Conservation (phyloP, 2,329 filamentous ascomycete genomes). For the Colletotrichum sp. region DNA sequence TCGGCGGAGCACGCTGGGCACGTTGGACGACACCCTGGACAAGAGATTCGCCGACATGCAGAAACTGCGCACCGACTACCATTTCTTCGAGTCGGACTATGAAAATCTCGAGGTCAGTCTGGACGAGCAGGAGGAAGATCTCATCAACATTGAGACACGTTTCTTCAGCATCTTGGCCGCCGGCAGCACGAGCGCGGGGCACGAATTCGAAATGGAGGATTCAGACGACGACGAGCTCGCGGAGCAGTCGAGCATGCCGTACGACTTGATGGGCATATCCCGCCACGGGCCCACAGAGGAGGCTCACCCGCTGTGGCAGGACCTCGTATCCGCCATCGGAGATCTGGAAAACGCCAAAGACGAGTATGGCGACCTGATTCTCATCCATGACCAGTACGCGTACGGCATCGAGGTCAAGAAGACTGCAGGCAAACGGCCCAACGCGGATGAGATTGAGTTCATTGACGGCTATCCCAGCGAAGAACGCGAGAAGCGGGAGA, state of each 20-base stretch:
- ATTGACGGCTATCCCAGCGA: conserved; percentile 45
- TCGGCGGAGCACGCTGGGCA: conserved; percentile 18
- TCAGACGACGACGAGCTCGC: conserved; percentile 11
- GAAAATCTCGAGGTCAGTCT: conserved; percentile 38
- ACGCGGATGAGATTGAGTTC: conserved; percentile 47
- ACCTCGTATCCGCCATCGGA: conserved; percentile 46
- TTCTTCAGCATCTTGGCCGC: conserved; percentile 42
- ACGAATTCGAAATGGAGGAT: neutral
- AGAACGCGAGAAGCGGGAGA: conserved; percentile 35
- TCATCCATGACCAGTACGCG: conserved; percentile 41
- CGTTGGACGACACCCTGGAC: conserved; percentile 29
- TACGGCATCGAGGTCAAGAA: conserved; percentile 39
- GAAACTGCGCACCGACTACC: conserved; percentile 40
- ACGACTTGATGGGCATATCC: conserved; percentile 39
- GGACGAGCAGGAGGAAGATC: conserved; percentile 39
- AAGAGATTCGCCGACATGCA: conserved; percentile 40
- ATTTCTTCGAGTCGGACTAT: conserved; percentile 38
- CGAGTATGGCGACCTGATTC: conserved; percentile 47
- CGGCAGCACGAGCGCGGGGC: neutral
- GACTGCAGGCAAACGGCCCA: conserved; percentile 29
- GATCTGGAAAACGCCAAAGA: conserved; percentile 54
- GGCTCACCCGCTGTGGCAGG: conserved; percentile 51
- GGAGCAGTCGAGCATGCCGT: conserved; percentile 28
- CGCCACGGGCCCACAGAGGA: conserved; percentile 39
- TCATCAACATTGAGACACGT: conserved; percentile 39